Evolutionary conservation across 768 basidiomycete genomes (phyloP).

Genomic region (Cystobasidium ongulense): DNA sequence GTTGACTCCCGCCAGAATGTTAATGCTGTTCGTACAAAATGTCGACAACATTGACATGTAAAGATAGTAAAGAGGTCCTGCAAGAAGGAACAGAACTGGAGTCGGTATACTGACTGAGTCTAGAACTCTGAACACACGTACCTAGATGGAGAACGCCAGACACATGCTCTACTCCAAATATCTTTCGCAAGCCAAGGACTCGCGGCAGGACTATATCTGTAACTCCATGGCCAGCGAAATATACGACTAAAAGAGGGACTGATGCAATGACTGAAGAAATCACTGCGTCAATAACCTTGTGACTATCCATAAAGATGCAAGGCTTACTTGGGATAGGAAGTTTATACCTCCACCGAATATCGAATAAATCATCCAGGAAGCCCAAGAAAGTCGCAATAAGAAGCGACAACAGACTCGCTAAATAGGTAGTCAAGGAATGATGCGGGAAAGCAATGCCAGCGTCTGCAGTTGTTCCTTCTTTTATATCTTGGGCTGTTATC

Average conservation of each 20-base stretch:
- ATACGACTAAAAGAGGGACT: conserved; percentile 89
- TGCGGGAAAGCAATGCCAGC: conserved; percentile 46
- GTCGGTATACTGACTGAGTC: too few species aligned
- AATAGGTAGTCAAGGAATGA: conserved; percentile 73
- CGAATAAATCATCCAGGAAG: conserved; percentile 93
- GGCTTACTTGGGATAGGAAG: conserved; percentile 71
- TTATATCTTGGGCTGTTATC: conserved; percentile 7
- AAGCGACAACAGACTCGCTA: conserved; percentile 84
- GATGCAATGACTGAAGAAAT: conserved; percentile 63
- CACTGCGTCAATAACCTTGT: too few species aligned
- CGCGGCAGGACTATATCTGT: conserved; percentile 88
- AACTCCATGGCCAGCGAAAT: conserved; percentile 86
- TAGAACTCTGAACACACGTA: too few species aligned
- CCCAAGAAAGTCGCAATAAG: conserved; percentile 88
- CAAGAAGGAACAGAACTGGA: too few species aligned
- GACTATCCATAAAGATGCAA: too few species aligned
- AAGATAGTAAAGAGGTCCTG: conserved; percentile 87
- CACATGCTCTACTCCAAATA: conserved; percentile 52
- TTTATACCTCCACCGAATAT: conserved; percentile 97
- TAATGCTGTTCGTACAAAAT: conserved; percentile 95
- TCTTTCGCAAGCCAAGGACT: conserved; percentile 54
- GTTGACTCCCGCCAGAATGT: conserved; percentile 95
- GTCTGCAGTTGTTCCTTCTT: neutral
- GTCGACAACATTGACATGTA: conserved; percentile 96
- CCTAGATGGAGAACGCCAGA: conserved; percentile 72